Evolutionary conservation across 2,329 filamentous ascomycete species (phyloP).

Genomic region (Myotisia sp.): DNA sequence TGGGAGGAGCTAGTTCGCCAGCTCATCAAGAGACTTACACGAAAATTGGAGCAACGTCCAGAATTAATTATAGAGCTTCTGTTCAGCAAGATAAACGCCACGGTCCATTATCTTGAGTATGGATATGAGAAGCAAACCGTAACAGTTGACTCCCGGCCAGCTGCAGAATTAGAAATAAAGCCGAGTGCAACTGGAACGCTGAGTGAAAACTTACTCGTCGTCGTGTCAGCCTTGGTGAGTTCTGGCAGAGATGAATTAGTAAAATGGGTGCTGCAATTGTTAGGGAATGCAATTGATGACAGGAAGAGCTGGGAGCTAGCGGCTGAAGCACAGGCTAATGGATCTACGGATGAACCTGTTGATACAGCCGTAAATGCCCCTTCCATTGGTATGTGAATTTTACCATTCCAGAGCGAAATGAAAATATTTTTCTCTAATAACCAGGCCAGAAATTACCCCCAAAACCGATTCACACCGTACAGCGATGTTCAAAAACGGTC

Average conservation of each 20-base stretch:
- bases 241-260: conserved; percentile 62
- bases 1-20: conserved; percentile 85
- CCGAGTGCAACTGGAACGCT: conserved; percentile 47
- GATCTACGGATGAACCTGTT: conserved; percentile 25
- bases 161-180: conserved; percentile 71
- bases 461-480: conserved; percentile 52
- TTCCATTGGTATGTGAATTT: conserved; percentile 33
- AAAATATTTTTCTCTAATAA: conserved; percentile 14
- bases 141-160: conserved; percentile 51
- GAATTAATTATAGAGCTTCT: conserved; percentile 81
- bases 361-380: conserved; percentile 15
- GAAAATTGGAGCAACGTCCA: conserved; percentile 72
- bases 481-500: conserved; percentile 78
- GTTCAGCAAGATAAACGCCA: conserved; percentile 79
- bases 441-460: conserved; percentile 42
- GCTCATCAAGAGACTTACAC: conserved; percentile 64
- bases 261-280: conserved; percentile 64
- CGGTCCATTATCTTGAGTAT: conserved; percentile 76
- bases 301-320: conserved; percentile 64
- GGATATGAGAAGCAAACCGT: conserved; percentile 70
- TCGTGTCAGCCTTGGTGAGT: conserved; percentile 64
- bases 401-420: background rate
- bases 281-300: conserved; percentile 56
- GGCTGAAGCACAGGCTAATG: conserved; percentile 41
- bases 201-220: conserved; percentile 62